Conservation (phyloP, 192 early-diverging fungal genomes). For the Borealophlyctis nickersoniae region DNA sequence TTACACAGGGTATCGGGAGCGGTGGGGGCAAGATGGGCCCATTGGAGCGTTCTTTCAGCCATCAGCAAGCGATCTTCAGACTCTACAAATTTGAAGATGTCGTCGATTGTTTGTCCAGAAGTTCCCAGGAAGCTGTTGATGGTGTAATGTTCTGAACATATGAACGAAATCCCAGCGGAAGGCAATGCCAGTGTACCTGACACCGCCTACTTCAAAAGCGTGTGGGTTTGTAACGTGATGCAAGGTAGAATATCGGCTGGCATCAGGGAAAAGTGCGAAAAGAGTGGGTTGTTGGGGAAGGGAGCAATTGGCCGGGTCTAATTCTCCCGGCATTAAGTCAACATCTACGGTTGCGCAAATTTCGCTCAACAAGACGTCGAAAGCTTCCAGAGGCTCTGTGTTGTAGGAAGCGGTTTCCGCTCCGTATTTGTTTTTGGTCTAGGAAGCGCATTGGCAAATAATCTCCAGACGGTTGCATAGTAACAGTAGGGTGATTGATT, state of each 20-base stretch:
- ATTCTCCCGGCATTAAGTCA: slow-evolving; percentile 76
- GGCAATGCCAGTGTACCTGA: slow-evolving; percentile 40
- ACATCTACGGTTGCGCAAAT: slow-evolving; percentile 62
- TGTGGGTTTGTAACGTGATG: slow-evolving; percentile 78
- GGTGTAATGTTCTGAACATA: no score
- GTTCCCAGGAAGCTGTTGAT: slow-evolving; percentile 74
- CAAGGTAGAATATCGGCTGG: slow-evolving; percentile 62
- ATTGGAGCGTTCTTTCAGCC: slow-evolving; percentile 68
- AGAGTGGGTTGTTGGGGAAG: slow-evolving; percentile 89
- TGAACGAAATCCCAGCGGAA: not conserved
- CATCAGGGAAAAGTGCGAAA: slow-evolving; percentile 62
- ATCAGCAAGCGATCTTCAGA: slow-evolving; percentile 62
- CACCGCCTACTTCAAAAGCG: slow-evolving; percentile 62
- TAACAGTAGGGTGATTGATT: slow-evolving; percentile 26
- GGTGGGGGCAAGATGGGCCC: slow-evolving; percentile 88
- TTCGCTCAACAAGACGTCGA: slow-evolving; percentile 68
- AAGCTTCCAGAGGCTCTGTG: slow-evolving; percentile 42
- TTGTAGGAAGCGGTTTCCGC: slow-evolving; percentile 30
- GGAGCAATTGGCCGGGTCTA: slow-evolving; percentile 72
- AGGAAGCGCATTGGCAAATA: not conserved
- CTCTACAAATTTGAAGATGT: slow-evolving; percentile 69
- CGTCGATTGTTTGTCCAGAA: slow-evolving; percentile 86
- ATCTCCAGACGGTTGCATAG: slow-evolving; percentile 8
- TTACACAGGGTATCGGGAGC: slow-evolving; percentile 93
- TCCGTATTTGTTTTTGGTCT: slow-evolving; percentile 6